Evolutionary conservation across 371 early-diverging fungal genomes (phyloP).

Genomic region (Haplosporangium sp.): DNA sequence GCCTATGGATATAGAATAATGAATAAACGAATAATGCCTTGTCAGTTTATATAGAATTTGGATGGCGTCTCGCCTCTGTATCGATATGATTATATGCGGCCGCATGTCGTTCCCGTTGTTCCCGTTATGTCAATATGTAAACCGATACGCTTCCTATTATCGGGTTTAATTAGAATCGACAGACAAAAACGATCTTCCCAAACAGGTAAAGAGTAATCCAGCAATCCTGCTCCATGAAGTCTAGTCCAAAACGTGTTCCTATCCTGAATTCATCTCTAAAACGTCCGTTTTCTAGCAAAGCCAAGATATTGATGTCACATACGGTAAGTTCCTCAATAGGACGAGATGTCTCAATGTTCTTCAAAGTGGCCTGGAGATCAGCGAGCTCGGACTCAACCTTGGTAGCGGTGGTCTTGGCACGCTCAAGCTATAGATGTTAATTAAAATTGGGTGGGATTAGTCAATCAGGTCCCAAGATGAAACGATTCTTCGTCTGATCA

Average conservation of each 20-base stretch:
- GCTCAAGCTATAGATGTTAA: constrained; percentile 71
- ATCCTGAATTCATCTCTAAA: neutral
- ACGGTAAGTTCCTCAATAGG: constrained; percentile 96
- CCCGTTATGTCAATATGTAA: neutral
- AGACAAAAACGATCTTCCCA: neutral
- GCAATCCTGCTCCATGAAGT: neutral
- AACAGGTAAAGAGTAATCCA: neutral
- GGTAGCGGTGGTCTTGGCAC: constrained; percentile 86
- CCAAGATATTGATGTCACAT: constrained; percentile 38
- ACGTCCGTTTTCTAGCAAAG: neutral
- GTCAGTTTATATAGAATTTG: neutral
- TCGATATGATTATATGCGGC: too few species aligned
- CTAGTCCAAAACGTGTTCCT: neutral
- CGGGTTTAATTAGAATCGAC: neutral
- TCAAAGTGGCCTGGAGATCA: constrained; percentile 90
- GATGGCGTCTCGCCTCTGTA: neutral
- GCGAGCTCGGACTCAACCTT: constrained; percentile 89
- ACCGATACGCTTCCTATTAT: neutral
- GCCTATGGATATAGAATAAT: constrained; percentile 63
- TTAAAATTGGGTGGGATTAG: neutral
- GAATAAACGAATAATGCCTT: neutral
- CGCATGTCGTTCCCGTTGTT: too few species aligned
- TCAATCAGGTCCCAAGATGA: neutral
- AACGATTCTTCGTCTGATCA: too few species aligned
- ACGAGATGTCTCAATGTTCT: constrained; percentile 93